phyloP scores from a whole-genome alignment of 495 filamentous ascomycete genomes.

The Bacidia rubella region DNA sequence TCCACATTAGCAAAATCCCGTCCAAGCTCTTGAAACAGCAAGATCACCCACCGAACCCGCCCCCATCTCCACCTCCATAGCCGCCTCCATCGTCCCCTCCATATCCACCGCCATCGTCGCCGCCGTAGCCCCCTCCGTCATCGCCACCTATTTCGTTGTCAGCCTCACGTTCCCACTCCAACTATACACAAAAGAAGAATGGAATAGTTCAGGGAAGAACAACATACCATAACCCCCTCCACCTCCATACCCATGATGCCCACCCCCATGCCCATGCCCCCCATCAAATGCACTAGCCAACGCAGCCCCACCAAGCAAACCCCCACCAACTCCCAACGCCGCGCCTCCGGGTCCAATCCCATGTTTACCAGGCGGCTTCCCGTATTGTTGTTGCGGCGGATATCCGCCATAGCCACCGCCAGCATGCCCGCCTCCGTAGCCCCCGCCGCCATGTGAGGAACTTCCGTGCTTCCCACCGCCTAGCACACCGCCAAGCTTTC shows the following conservation, averaged over 20 bases:
- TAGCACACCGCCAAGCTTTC: not conserved
- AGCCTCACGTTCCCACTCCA: not conserved
- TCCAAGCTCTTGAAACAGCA: not conserved
- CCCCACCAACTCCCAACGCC: conserved; percentile 64
- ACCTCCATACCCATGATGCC: conserved; percentile 20
- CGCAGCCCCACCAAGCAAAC: conserved; percentile 56
- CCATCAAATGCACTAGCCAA: conserved; percentile 53
- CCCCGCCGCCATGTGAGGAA: too few relatives aligned
- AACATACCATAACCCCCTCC: not conserved
- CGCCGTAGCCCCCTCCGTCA: not conserved
- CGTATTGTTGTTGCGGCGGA: conserved; percentile 15
- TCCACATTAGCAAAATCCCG: not conserved
- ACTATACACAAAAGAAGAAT: not conserved
- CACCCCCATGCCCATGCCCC: conserved; percentile 39
- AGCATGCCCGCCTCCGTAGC: not conserved
- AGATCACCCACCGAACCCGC: not conserved
- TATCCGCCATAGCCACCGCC: not conserved
- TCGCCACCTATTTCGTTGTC: not conserved
- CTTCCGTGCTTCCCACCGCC: not conserved
- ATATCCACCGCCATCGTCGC: not conserved
- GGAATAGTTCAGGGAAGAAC: not conserved
- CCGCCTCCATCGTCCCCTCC: not conserved
- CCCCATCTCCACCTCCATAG: not conserved
- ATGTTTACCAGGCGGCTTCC: conserved; percentile 1
- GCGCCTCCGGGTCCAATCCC: conserved; percentile 53